These are phyloP conservation scores for Gossypium aridum DNA, from an alignment of 441 rosid species.

Conservation along the genomic window DNA sequence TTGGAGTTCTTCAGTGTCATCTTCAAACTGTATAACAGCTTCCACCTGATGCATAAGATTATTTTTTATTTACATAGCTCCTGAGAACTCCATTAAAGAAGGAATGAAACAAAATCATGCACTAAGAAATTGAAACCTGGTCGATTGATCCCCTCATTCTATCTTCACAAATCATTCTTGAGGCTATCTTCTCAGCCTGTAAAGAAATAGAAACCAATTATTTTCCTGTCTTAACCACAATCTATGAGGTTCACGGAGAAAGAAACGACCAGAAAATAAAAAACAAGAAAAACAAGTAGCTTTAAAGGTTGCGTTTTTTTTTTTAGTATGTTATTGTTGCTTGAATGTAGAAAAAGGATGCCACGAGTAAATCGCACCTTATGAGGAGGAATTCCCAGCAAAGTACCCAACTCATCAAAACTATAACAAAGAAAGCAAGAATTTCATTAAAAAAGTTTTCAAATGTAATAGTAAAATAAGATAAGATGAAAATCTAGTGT, in stretches of 20 bases:
- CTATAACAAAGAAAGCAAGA: constrained; percentile 25
- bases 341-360: neutral
- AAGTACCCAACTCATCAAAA: constrained; percentile 95
- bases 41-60: constrained; percentile 54
- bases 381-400: constrained; percentile 85
- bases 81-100: neutral
- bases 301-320: neutral
- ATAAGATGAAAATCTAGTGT: constrained; percentile 4
- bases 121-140: constrained; percentile 48
- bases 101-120: neutral
- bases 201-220: constrained; percentile 5
- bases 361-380: neutral
- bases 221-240: neutral
- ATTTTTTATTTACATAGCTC: neutral
- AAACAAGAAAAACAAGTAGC: neutral
- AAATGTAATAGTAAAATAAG: neutral
- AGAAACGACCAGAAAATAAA: neutral
- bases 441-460: neutral
- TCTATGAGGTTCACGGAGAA: neutral
- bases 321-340: neutral
- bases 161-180: constrained; percentile 94
- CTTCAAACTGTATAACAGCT: constrained; percentile 96
- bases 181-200: constrained; percentile 99
- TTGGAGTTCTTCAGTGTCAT: constrained; percentile 93
- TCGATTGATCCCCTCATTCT: constrained; percentile 99